Base-by-base conservation (phyloP, 768 basidiomycete genomes). In the Calocera cornea region DNA sequence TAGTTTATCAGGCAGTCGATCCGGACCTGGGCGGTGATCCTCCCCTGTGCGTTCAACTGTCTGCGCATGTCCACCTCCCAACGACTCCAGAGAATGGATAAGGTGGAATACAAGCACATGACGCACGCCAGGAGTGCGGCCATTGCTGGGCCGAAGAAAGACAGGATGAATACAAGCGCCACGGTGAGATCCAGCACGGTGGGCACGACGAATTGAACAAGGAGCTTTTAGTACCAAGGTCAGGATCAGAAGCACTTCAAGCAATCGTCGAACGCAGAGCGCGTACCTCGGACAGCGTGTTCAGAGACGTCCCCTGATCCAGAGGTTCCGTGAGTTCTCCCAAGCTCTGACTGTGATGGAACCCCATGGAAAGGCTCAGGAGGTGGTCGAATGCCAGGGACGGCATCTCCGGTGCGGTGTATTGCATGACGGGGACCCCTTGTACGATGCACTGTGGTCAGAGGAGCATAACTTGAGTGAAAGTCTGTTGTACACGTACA, bases 381-480 rank as follows among this genome's bases (percentile, higher is more conserved):
- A 95, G 77, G 72, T 95, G 94, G 68, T 93, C 84, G 77, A 89
- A 91, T 12, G 91, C 88, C 65, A 94, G 80, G 72, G 86, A 82
- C 1, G 87, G 88, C 92, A 95, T 94, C 76, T 91, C 90, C 5
- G 7, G 36, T 5, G 36, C 91, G 0, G 89, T 90, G 74, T 86
- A 90, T 76, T 92, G 91, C 83, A 92, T 89, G 49, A 98, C 88
- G 0, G 92, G 90, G 1, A 87, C 83, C 89, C 92, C 36, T n/a
- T n/a, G n/a, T 38, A 38, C 36, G 14, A n/a, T n/a, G n/a, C n/a
- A 14, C 36, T 38, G 36, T 14, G 36, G 36, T 38, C 36, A 38
- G 36, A 38, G 14, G 7, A 5, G 7, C 36, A 5, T 38, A 5
- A 14, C 36, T 38, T 14, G 14, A 14, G 14, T 38, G 36, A 38